phyloP scores from a whole-genome alignment of 2,329 filamentous ascomycete genomes.

The Sporothrix pseudoabietina region DNA sequence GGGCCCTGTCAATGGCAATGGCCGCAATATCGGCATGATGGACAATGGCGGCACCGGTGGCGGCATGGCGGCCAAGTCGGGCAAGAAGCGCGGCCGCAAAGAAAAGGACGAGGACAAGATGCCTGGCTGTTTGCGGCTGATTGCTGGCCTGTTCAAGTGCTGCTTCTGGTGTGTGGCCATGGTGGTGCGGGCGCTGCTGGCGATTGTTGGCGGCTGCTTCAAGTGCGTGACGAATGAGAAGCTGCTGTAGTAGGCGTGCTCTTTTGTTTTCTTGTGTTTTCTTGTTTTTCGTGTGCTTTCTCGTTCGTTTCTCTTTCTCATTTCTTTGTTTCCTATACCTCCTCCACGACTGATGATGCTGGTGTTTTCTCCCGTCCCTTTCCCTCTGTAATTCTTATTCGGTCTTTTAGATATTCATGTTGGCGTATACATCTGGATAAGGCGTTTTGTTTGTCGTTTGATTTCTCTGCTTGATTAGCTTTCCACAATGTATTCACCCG shows the following conservation, averaged over 20 bases:
- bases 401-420: slow-evolving; percentile 4
- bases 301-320: not conserved
- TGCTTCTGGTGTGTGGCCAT: slow-evolving; percentile 61
- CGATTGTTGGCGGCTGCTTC: slow-evolving; percentile 54
- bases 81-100: slow-evolving; percentile 22
- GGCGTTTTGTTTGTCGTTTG: slow-evolving; percentile 16
- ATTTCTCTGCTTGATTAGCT: not conserved
- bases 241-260: slow-evolving; percentile 33
- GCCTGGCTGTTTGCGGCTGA: slow-evolving; percentile 52
- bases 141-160: slow-evolving; percentile 60
- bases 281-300: slow-evolving; percentile 16
- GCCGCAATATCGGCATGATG: slow-evolving; percentile 4
- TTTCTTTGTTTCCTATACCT: not conserved
- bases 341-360: slow-evolving; percentile 8
- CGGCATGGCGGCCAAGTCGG: not conserved
- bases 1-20: slow-evolving; percentile 20
- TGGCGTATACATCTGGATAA: slow-evolving; percentile 7
- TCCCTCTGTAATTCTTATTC: not conserved
- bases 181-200: slow-evolving; percentile 55
- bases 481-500: not conserved
- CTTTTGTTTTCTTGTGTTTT: slow-evolving; percentile 10
- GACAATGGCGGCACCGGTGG: slow-evolving; percentile 4
- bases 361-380: not conserved
- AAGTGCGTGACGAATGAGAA: slow-evolving; percentile 53
- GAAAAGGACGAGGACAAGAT: slow-evolving; percentile 47